Percentiles rank a stretch among this genome's conserved stretches.
These are phyloP conservation scores for Zea mays DNA, from an alignment of 176 grass and related monocot genomes.

Conservation along the genomic window DNA sequence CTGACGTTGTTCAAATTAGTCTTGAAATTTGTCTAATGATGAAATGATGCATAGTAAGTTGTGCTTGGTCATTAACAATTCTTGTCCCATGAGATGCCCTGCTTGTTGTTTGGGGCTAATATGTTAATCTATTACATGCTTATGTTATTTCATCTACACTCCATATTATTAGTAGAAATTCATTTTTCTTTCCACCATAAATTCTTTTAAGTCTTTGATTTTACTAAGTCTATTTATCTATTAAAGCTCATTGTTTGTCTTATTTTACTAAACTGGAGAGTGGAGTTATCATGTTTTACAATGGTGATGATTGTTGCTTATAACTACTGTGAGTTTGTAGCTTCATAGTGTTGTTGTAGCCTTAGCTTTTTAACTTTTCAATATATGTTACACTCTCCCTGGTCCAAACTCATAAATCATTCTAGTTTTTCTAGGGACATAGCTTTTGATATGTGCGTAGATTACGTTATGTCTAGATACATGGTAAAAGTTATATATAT, in stretches of 20 bases:
- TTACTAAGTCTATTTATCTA: background rate
- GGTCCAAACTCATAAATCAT: too few relatives aligned
- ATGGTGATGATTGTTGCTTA: conserved; percentile 3
- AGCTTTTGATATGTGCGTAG: too few relatives aligned
- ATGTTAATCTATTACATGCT: conserved; percentile 6
- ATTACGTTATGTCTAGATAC: too few relatives aligned
- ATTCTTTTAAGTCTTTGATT: background rate
- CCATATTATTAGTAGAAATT: conserved; percentile 21
- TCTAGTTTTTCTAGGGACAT: too few relatives aligned
- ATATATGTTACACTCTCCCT: too few relatives aligned
- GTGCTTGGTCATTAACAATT: background rate
- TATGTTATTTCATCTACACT: conserved; percentile 26
- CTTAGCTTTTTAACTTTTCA: too few relatives aligned
- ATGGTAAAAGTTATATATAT: too few relatives aligned
- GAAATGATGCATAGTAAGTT: conserved; percentile 23
- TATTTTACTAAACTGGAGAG: conserved; percentile 20
- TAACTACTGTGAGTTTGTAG: conserved; percentile 20
- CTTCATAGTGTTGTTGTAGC: background rate
- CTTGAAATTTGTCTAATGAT: conserved; percentile 27
- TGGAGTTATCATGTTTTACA: conserved; percentile 5
- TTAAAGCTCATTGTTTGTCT: background rate
- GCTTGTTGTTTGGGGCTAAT: background rate
- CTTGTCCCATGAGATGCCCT: background rate
- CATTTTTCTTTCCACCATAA: background rate
- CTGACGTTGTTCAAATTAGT: conserved; percentile 12